phyloP scores from a whole-genome alignment of 2,329 filamentous ascomycete species.

The Ophiostoma fasciatum region DNA sequence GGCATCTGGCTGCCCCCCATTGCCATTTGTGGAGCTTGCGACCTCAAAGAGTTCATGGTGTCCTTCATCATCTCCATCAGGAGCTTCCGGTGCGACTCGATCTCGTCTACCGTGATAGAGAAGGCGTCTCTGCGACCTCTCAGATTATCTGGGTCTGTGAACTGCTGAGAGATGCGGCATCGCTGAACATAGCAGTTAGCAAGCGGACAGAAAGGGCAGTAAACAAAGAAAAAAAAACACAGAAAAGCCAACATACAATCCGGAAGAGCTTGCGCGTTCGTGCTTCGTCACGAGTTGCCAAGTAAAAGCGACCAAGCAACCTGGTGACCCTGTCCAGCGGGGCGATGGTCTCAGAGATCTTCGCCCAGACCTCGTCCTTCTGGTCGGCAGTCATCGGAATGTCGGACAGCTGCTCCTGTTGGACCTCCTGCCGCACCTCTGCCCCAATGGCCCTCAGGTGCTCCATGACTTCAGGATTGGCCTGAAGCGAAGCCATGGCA shows the following conservation, averaged over 20 bases:
- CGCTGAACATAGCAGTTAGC: conserved; percentile 24
- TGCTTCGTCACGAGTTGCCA: conserved; percentile 30
- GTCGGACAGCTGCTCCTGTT: conserved; percentile 27
- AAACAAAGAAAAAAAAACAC: background rate
- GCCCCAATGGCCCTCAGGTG: conserved; percentile 18
- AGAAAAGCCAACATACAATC: conserved; percentile 25
- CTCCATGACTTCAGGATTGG: conserved; percentile 23
- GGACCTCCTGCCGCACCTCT: conserved; percentile 21
- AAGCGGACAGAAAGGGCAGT: background rate
- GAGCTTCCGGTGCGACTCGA: conserved; percentile 33
- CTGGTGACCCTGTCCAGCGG: conserved; percentile 31
- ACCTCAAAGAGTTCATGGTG: conserved; percentile 1
- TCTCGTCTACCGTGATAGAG: conserved; percentile 34
- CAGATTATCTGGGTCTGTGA: conserved; percentile 33
- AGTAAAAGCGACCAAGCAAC: conserved; percentile 21
- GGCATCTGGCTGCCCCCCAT: conserved; percentile 8
- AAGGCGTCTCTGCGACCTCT: conserved; percentile 31
- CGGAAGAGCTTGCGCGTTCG: conserved; percentile 38
- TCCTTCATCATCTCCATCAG: conserved; percentile 39
- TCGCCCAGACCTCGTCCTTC: conserved; percentile 27
- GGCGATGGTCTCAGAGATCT: conserved; percentile 24
- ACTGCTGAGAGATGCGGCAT: conserved; percentile 37
- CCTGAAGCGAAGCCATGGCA: conserved; percentile 13
- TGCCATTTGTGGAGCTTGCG: conserved; percentile 2
- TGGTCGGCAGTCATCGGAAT: conserved; percentile 32